Conservation (phyloP, 2,329 filamentous ascomycete genomes). For the Colletotrichum navitas region DNA sequence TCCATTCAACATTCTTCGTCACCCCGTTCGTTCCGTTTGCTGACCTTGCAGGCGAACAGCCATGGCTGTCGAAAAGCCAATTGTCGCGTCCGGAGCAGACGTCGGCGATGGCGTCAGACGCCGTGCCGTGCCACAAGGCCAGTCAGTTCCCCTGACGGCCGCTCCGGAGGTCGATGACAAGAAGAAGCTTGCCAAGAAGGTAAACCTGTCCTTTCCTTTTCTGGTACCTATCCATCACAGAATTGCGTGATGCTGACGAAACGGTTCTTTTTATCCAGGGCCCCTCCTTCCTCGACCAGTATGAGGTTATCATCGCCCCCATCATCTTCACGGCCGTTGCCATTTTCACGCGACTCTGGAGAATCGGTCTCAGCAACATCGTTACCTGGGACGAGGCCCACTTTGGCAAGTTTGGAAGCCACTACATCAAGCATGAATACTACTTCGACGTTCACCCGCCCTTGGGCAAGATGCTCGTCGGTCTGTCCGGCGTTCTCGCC, state of each 20-base stretch:
- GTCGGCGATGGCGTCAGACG: slow-evolving; percentile 68
- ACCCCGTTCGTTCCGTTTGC: slow-evolving; percentile 21
- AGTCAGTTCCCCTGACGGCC: slow-evolving; percentile 52
- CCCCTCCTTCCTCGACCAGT: slow-evolving; percentile 71
- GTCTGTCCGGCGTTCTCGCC: slow-evolving; percentile 93
- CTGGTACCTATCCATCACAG: background rate
- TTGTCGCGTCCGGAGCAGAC: slow-evolving; percentile 72
- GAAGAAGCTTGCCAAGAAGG: slow-evolving; percentile 71
- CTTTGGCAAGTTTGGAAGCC: slow-evolving; percentile 97
- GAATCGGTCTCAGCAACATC: slow-evolving; percentile 76
- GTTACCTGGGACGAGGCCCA: slow-evolving; percentile 78
- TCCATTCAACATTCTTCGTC: slow-evolving; percentile 9
- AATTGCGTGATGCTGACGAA: slow-evolving; percentile 44
- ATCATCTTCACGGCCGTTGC: slow-evolving; percentile 72
- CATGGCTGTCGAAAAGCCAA: slow-evolving; percentile 69
- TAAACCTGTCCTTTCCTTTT: slow-evolving; percentile 47
- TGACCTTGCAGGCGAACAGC: slow-evolving; percentile 36
- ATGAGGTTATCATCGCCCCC: slow-evolving; percentile 73
- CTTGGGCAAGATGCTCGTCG: slow-evolving; percentile 98
- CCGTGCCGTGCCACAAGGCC: slow-evolving; percentile 64
- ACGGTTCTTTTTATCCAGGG: slow-evolving; percentile 49
- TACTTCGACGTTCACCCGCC: slow-evolving; percentile 94
- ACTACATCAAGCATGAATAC: slow-evolving; percentile 99
- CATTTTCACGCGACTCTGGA: slow-evolving; percentile 76
- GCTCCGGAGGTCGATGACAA: slow-evolving; percentile 66